Conservation (phyloP, 495 filamentous ascomycete species). For the Penicillium diatomitis region DNA sequence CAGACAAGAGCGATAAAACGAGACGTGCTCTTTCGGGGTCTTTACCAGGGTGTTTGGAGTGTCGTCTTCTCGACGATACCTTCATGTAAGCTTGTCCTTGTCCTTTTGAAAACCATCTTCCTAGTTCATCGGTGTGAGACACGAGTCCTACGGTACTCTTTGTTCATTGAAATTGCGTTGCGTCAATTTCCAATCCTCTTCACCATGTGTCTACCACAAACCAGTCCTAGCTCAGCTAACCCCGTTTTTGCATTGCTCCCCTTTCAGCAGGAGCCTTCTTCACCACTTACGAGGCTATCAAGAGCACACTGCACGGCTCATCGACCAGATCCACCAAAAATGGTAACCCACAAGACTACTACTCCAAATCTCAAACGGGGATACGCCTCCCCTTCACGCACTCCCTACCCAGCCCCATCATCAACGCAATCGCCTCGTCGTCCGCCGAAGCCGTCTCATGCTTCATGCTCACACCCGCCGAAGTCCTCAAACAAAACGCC, state of each 20-base stretch:
- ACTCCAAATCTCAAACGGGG: conserved; percentile 16
- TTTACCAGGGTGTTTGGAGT: conserved; percentile 86
- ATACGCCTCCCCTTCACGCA: conserved; percentile 22
- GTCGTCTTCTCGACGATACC: conserved; percentile 83
- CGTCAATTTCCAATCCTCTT: no score
- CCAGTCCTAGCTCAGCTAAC: no score
- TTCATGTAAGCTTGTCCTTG: conserved; percentile 46
- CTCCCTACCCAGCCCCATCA: conserved; percentile 49
- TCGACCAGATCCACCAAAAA: conserved; percentile 23
- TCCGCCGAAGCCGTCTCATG: conserved; percentile 74
- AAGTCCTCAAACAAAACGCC: conserved; percentile 90
- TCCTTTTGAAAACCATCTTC: no score
- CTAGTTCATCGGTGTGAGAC: no score
- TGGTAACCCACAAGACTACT: conserved; percentile 12
- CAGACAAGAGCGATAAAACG: conserved; percentile 44
- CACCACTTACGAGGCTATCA: conserved; percentile 73
- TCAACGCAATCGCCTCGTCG: conserved; percentile 63
- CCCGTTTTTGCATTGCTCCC: no score
- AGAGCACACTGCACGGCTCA: conserved; percentile 42
- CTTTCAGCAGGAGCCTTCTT: conserved; percentile 74
- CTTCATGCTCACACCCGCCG: conserved; percentile 76
- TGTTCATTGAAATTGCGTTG: no score
- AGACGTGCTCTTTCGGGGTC: conserved; percentile 54
- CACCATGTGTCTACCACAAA: no score
- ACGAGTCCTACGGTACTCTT: no score